These are phyloP conservation scores for Globisporangium lucens DNA, from an alignment of 352 stramenopile genomes.

Conservation along the genomic window DNA sequence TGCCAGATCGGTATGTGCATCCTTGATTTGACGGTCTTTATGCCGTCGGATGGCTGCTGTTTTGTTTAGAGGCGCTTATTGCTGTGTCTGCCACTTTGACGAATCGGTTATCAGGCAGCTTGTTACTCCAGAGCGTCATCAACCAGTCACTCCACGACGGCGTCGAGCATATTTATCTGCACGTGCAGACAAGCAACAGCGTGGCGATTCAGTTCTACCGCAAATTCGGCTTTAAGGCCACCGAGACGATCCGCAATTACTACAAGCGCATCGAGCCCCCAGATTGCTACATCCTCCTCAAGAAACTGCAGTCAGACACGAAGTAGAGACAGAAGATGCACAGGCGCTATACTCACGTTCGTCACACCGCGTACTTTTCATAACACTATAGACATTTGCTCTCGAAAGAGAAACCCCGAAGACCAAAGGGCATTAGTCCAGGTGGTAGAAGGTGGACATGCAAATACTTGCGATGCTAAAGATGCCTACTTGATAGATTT, in stretches of 20 bases:
- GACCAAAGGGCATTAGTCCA: too few species aligned
- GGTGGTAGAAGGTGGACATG: too few species aligned
- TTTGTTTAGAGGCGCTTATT: not conserved
- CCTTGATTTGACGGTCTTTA: not conserved
- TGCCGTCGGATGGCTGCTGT: not conserved
- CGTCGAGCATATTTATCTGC: conserved; percentile 74
- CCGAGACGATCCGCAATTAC: conserved; percentile 91
- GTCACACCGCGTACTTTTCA: not conserved
- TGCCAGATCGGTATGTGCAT: conserved; percentile 61
- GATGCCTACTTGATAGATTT: too few species aligned
- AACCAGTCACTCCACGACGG: conserved; percentile 29
- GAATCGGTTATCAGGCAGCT: conserved; percentile 24
- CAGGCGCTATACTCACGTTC: not conserved
- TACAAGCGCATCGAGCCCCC: conserved; percentile 93
- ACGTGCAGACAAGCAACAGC: conserved; percentile 93
- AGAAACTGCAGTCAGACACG: conserved; percentile 25
- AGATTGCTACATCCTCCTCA: conserved; percentile 91
- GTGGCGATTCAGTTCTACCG: conserved; percentile 92
- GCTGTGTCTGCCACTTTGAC: conserved; percentile 2
- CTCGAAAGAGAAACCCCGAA: not conserved
- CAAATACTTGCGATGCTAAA: too few species aligned
- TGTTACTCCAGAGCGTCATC: conserved; percentile 41
- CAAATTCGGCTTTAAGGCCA: conserved; percentile 84
- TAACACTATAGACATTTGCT: not conserved
- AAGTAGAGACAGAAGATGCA: not conserved